Base-by-base conservation (phyloP, 345 rosid genomes). In the Iberis pinnata region DNA sequence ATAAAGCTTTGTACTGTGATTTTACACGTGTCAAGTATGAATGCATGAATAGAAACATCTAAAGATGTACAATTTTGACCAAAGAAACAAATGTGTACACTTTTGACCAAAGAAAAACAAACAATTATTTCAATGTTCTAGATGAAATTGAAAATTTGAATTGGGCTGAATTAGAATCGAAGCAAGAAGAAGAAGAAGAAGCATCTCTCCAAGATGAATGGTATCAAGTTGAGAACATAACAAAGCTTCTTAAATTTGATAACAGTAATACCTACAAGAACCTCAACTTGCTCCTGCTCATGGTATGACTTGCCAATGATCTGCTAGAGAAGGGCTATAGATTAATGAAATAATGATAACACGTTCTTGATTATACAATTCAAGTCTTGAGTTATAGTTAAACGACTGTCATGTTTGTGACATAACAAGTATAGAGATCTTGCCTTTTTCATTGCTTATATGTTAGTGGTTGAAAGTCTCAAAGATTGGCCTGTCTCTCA, bases 271-370 rank as follows among this genome's bases (percentile, higher is more conserved):
- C 58, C 9, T 62, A 60, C 46, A 73, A 49, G 42, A 49, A 26
- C 33, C 55, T 52, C 17, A 65, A 42, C 41, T 27, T 73, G 14
- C 15, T 49, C 53, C 18, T 35, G 60, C 52, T 53, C 83, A 15
- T 75, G 76, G 76, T 76, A 76, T 60, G 67, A 67, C 60, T 68
- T 74, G 53, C 73, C 73, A 7, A 44, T 73, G 61, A 69, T 75
- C 45, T 80, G 75, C 73, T 77, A 42, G 51, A 9, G 49, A 46
- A 20, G 35, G 33, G 20, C 24, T 44, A 5, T 43, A 32, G 17
- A 32, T 18, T 2, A 31, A 11, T 3, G 4, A 46, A 15, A 39
- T 39, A 53, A 39, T 7, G 37, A n/a, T n/a, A n/a, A n/a, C 51
- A 44, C 44, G 52, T 33, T 43, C 35, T 7, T 19, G 17, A 33